phyloP scores from a whole-genome alignment of 2,329 filamentous ascomycete species.

The Cladosporium colombiae region DNA sequence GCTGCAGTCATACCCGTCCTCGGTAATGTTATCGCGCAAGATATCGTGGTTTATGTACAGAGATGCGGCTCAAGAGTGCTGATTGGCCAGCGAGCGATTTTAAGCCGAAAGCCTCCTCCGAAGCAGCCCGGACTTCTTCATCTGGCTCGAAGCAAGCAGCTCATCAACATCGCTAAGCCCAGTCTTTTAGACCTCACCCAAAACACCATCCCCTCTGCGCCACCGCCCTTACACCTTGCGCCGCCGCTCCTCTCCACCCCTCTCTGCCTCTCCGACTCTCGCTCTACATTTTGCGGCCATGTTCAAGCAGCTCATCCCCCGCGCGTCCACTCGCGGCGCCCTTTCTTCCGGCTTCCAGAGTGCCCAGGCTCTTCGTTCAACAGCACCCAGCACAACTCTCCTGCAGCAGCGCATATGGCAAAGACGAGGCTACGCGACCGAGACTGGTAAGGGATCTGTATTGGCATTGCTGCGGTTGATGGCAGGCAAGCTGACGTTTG shows the following conservation, averaged over 20 bases:
- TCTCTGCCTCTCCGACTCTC: conserved; percentile 1
- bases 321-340: conserved; percentile 28
- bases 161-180: conserved; percentile 6
- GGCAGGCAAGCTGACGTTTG: conserved; percentile 34
- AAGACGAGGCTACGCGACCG: conserved; percentile 59
- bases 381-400: conserved; percentile 44
- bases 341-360: conserved; percentile 27
- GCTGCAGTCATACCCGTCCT: neutral
- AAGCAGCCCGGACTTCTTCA: neutral
- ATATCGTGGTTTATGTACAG: conserved; percentile 9
- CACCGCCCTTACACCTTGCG: conserved; percentile 13
- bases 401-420: conserved; percentile 54
- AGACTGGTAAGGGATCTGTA: conserved; percentile 45
- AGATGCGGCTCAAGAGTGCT: neutral
- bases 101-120: conserved; percentile 7
- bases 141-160: conserved; percentile 5
- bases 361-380: conserved; percentile 23
- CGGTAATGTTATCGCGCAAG: neutral
- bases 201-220: neutral
- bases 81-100: neutral
- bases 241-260: conserved; percentile 16
- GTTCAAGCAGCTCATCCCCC: conserved; percentile 31
- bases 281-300: conserved; percentile 22
- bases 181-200: conserved; percentile 12
- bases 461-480: conserved; percentile 13